These are phyloP conservation scores for Phytophthora litchii DNA, from an alignment of 352 stramenopile genomes.

Conservation along the genomic window DNA sequence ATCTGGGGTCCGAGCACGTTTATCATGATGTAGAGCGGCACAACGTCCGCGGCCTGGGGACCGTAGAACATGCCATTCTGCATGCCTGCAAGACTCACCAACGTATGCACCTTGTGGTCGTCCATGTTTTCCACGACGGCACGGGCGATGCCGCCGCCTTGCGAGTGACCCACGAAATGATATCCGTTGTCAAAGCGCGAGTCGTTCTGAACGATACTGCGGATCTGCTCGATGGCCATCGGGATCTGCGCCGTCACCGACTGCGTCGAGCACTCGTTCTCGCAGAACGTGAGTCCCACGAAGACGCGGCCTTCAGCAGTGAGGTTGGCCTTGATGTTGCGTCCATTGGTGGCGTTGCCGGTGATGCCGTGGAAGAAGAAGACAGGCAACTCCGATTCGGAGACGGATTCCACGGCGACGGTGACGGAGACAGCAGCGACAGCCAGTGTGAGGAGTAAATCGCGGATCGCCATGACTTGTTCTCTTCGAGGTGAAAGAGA, in stretches of 20 bases:
- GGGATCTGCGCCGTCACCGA: constrained; percentile 43
- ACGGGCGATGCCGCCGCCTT: constrained; percentile 45
- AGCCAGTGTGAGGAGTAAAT: constrained; percentile 17
- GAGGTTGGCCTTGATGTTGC: constrained; percentile 41
- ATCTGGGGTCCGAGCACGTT: constrained; percentile 34
- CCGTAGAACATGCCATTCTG: constrained; percentile 66
- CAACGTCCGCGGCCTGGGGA: constrained; percentile 36
- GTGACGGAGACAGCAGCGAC: constrained; percentile 3
- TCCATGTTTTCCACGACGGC: constrained; percentile 62
- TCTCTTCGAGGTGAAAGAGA: constrained; percentile 14
- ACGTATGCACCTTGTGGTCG: constrained; percentile 50
- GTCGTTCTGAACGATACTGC: constrained; percentile 37
- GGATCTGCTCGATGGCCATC: constrained; percentile 56
- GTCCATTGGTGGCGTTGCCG: constrained; percentile 31
- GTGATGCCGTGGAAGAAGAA: constrained; percentile 62
- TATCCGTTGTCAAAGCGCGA: constrained; percentile 48
- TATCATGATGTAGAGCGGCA: constrained; percentile 42
- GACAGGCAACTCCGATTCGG: constrained; percentile 36
- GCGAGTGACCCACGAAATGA: constrained; percentile 54
- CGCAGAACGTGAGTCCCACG: constrained; percentile 47
- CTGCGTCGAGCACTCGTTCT: constrained; percentile 40
- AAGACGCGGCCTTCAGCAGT: constrained; percentile 37
- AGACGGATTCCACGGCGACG: neutral
- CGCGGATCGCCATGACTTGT: constrained; percentile 32
- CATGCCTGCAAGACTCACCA: constrained; percentile 52